phyloP scores from a whole-genome alignment of 1,139 yeast species.

The Blastobotrys proliferans region DNA sequence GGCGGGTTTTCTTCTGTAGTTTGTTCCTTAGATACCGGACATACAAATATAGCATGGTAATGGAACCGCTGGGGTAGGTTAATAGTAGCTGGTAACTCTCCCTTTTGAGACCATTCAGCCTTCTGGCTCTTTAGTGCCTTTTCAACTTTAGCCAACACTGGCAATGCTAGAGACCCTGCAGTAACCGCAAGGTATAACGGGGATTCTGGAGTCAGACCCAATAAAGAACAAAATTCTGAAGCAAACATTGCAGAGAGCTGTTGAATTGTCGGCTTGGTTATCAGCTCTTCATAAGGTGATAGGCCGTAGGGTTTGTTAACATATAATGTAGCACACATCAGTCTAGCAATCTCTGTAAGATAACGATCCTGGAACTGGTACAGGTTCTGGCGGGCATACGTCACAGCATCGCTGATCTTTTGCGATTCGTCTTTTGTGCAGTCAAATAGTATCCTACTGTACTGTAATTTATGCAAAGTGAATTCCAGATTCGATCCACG shows the following conservation, averaged over 20 bases:
- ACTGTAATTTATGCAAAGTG: conserved; percentile 60
- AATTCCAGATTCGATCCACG: conserved; percentile 50
- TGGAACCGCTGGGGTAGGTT: conserved; percentile 48
- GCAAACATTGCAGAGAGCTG: conserved; percentile 52
- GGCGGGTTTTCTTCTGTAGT: conserved; percentile 59
- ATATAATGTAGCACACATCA: conserved; percentile 49
- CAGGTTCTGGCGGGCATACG: conserved; percentile 54
- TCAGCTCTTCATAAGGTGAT: conserved; percentile 41
- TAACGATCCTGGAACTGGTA: conserved; percentile 42
- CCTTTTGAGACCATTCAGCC: conserved; percentile 53
- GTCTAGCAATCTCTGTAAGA: conserved; percentile 48
- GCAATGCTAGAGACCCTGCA: conserved; percentile 70
- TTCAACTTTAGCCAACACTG: conserved; percentile 64
- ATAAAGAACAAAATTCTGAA: conserved; percentile 60
- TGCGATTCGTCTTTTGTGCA: too few species aligned
- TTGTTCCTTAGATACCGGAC: conserved; percentile 89
- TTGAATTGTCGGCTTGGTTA: conserved; percentile 36
- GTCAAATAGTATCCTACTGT: conserved; percentile 35
- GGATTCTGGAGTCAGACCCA: conserved; percentile 65
- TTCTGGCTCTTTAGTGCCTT: conserved; percentile 45
- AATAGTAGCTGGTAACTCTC: conserved; percentile 59
- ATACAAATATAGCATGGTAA: conserved; percentile 83
- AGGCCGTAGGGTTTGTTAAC: conserved; percentile 29
- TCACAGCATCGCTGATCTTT: conserved; percentile 41
- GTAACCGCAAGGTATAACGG: conserved; percentile 63